phyloP scores from a whole-genome alignment of 2,329 filamentous ascomycete genomes.

The Rosellinia necatrix region DNA sequence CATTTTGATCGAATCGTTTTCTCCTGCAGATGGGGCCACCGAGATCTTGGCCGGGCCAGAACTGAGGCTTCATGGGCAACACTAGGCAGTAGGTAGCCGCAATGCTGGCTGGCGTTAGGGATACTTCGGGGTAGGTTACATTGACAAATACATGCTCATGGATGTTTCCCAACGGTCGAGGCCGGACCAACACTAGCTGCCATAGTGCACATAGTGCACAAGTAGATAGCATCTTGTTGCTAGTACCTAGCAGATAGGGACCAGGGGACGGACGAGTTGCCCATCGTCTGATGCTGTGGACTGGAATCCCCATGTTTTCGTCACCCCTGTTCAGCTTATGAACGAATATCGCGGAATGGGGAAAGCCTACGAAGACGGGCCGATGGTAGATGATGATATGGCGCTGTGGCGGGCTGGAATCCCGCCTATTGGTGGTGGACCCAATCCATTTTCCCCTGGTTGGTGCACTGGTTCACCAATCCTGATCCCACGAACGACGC shows the following conservation, averaged over 20 bases:
- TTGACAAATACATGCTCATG: no score
- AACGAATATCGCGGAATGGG: conserved; percentile 6
- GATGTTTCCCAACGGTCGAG: not conserved
- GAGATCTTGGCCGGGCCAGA: no score
- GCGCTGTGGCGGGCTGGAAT: conserved; percentile 16
- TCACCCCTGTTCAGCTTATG: not conserved
- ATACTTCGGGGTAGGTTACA: conserved; percentile 16
- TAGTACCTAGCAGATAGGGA: no score
- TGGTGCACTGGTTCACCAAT: conserved; percentile 8
- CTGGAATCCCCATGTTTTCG: not conserved
- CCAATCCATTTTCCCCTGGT: not conserved
- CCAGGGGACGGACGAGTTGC: no score
- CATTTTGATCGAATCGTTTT: not conserved
- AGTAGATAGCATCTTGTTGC: no score
- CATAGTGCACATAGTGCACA: not conserved
- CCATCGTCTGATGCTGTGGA: conserved; percentile 11
- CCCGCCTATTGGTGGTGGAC: conserved; percentile 10
- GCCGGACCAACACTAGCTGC: not conserved
- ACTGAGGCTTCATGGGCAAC: no score
- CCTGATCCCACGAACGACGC: no score
- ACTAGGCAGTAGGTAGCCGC: no score
- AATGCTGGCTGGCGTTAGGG: not conserved
- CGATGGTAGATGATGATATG: conserved; percentile 16
- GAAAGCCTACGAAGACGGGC: conserved; percentile 24
- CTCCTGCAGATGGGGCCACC: not conserved